phyloP scores from a whole-genome alignment of 495 filamentous ascomycete species.

The Aspergillus panamensis region DNA sequence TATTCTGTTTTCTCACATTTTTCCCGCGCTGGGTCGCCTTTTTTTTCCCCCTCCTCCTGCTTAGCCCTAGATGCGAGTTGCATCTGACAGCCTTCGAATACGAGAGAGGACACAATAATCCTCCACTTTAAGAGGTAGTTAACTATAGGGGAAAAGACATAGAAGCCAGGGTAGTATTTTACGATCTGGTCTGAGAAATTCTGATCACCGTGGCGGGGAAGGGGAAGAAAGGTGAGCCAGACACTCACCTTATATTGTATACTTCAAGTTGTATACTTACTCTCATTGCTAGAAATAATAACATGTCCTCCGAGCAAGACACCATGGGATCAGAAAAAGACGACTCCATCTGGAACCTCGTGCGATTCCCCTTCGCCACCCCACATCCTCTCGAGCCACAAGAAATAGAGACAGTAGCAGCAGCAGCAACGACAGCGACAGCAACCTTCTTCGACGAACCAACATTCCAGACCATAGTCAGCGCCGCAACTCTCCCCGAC shows the following conservation, averaged over 20 bases:
- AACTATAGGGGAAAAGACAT: too few species aligned
- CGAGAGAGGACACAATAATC: neutral
- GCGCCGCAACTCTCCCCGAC: too few species aligned
- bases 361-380: too few species aligned
- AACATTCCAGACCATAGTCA: too few species aligned
- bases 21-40: slow-evolving; percentile 15
- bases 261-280: too few species aligned
- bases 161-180: too few species aligned
- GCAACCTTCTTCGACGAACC: neutral
- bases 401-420: neutral
- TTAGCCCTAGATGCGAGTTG: neutral
- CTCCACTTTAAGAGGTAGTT: neutral
- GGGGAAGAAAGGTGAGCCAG: neutral
- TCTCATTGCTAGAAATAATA: too few species aligned
- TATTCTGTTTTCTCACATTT: slow-evolving; percentile 11
- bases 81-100: neutral
- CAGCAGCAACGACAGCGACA: slow-evolving; percentile 12
- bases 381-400: too few species aligned
- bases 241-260: neutral
- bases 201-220: neutral
- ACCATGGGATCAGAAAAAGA: too few species aligned
- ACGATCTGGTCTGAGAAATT: neutral
- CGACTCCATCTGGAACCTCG: too few species aligned
- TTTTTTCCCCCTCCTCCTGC: neutral
- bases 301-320: too few species aligned